Conservation (phyloP, 225 moss, liverwort and hornwort species). For the Physcomitrium patens region DNA sequence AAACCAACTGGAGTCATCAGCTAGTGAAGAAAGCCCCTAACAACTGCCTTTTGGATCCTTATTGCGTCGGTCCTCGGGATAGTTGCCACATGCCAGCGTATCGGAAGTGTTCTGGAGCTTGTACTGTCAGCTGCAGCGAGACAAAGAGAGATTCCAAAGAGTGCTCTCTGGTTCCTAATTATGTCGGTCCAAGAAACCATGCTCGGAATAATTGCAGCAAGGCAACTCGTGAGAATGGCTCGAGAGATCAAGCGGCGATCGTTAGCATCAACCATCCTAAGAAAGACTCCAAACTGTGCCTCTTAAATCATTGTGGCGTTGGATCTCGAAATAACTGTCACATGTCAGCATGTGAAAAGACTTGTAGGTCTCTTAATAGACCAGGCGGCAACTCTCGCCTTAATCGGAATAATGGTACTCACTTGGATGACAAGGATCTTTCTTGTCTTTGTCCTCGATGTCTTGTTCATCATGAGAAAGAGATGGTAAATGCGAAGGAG, state of each 20-base stretch:
- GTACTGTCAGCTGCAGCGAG: neutral
- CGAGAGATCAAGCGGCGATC: neutral
- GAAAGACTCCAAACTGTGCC: constrained; percentile 26
- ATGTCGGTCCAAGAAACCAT: constrained; percentile 15
- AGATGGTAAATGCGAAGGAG: constrained; percentile 11
- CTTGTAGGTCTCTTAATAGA: constrained; percentile 29
- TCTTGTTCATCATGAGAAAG: constrained; percentile 23
- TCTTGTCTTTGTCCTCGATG: constrained; percentile 25
- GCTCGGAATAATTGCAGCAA: constrained; percentile 19
- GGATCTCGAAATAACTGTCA: constrained; percentile 40
- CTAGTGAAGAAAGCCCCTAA: constrained; percentile 24
- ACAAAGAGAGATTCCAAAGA: constrained; percentile 24
- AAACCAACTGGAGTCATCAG: constrained; percentile 2
- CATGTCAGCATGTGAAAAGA: constrained; percentile 41
- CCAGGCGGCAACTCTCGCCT: constrained; percentile 14
- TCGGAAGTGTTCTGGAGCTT: constrained; percentile 24
- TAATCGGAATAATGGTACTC: constrained; percentile 38
- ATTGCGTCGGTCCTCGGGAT: constrained; percentile 29
- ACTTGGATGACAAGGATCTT: constrained; percentile 26
- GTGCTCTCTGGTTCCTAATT: neutral
- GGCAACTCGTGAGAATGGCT: constrained; percentile 12
- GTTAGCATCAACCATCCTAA: constrained; percentile 3
- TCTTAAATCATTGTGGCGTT: constrained; percentile 31
- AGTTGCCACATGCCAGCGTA: constrained; percentile 27
- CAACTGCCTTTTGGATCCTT: constrained; percentile 26